Percentiles rank a stretch among this genome's conserved stretches.
Conservation (phyloP, 1,284 basidiomycete species). For the Cryptococcus sp. region DNA sequence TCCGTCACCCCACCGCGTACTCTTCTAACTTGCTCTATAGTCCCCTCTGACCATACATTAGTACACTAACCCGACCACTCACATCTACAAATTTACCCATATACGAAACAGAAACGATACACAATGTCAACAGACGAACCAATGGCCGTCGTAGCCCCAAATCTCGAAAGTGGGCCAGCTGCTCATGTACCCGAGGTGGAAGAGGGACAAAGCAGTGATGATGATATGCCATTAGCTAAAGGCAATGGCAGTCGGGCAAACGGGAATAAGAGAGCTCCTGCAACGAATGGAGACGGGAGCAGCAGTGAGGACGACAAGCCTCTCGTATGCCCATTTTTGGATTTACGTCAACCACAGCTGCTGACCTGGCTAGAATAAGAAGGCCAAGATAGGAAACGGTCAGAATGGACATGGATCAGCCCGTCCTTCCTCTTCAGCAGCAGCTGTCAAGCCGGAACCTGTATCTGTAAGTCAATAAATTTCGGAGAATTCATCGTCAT, state of each 20-base stretch:
- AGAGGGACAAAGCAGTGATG: slow-evolving; percentile 16
- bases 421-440: slow-evolving; percentile 10
- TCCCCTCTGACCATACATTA: neutral
- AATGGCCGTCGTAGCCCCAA: slow-evolving; percentile 34
- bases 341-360: no score
- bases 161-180: slow-evolving; percentile 10
- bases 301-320: slow-evolving; percentile 43
- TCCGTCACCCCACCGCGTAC: neutral
- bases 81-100: slow-evolving; percentile 5
- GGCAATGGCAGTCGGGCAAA: neutral
- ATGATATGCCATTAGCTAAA: slow-evolving; percentile 16
- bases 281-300: neutral
- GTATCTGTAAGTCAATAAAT: neutral
- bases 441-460: slow-evolving; percentile 14
- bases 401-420: slow-evolving; percentile 3
- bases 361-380: slow-evolving; percentile 18
- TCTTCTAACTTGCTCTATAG: neutral
- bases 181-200: slow-evolving; percentile 13
- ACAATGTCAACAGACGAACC: slow-evolving; percentile 6
- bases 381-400: slow-evolving; percentile 37
- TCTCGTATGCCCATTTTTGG: slow-evolving; percentile 28
- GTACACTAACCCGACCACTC: slow-evolving; percentile 1
- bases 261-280: neutral
- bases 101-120: slow-evolving; percentile 1
- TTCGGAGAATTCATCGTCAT: no score